Conservation (phyloP, 164 flowering plant species). For the Pachysandra terminalis region DNA sequence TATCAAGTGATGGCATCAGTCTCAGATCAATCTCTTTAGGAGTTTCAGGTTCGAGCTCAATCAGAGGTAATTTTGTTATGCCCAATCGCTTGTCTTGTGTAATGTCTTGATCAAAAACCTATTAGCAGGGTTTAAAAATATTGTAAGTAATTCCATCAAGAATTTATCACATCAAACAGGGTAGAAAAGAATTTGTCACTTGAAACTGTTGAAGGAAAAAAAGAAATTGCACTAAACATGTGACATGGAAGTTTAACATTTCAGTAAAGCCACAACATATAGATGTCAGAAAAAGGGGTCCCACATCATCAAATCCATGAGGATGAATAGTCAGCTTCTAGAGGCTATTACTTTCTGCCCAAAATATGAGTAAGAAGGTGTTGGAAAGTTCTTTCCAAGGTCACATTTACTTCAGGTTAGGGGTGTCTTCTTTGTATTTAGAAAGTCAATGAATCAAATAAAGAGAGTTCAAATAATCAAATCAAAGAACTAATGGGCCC, state of each 20-base stretch:
- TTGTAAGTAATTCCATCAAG: not conserved
- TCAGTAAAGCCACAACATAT: no score
- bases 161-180: not conserved
- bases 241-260: not conserved
- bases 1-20: constrained; percentile 77
- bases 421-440: no score
- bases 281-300: no score
- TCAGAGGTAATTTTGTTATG: constrained; percentile 64
- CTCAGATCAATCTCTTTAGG: constrained; percentile 59
- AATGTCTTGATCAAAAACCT: constrained; percentile 90
- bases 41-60: constrained; percentile 56
- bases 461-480: no score
- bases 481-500: no score
- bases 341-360: no score
- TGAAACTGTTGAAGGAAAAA: not conserved
- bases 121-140: constrained; percentile 11
- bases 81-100: constrained; percentile 90
- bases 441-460: no score
- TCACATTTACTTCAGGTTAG: no score
- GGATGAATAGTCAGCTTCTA: no score
- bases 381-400: no score
- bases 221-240: not conserved
- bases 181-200: not conserved
- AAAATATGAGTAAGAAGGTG: no score
- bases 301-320: no score